Evolutionary conservation across 1,284 basidiomycete genomes (phyloP).

Genomic region (Anthracocystis walkeri): DNA sequence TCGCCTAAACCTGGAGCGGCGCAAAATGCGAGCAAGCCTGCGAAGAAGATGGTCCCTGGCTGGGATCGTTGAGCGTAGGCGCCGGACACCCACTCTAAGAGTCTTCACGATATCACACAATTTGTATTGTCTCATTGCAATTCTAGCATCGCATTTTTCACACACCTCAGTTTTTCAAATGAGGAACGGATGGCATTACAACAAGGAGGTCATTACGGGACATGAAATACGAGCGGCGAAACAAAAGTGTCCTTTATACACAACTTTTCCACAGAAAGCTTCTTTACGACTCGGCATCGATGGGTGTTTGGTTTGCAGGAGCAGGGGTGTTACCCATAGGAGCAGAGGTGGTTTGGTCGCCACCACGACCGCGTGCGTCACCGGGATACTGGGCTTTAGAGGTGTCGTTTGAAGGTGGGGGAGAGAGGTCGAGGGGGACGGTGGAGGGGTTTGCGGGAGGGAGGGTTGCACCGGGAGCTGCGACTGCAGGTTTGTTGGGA

Average conservation of each 20-base stretch:
- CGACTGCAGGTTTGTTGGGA: conserved; percentile 9
- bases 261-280: not conserved
- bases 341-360: conserved; percentile 25
- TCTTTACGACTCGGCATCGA: conserved; percentile 46
- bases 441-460: conserved; percentile 39
- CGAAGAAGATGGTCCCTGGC: conserved; percentile 33
- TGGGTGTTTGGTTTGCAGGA: conserved; percentile 35
- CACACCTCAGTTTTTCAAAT: not conserved
- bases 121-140: conserved; percentile 13
- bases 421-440: conserved; percentile 19
- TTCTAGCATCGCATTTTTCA: conserved; percentile 23
- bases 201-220: not conserved
- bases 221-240: not conserved
- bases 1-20: conserved; percentile 14
- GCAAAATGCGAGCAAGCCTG: conserved; percentile 7
- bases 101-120: not conserved
- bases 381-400: conserved; percentile 40
- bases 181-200: conserved; percentile 1
- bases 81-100: not conserved
- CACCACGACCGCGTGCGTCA: conserved; percentile 26
- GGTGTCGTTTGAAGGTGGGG: conserved; percentile 30
- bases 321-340: conserved; percentile 44
- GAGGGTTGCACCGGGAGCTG: conserved; percentile 44
- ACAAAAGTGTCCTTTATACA: conserved; percentile 8
- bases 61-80: conserved; percentile 26